Evolutionary conservation across 495 filamentous ascomycete genomes (phyloP), one percentile per base, ranked within the genome.

Genomic region (Tuber brumale): DNA sequence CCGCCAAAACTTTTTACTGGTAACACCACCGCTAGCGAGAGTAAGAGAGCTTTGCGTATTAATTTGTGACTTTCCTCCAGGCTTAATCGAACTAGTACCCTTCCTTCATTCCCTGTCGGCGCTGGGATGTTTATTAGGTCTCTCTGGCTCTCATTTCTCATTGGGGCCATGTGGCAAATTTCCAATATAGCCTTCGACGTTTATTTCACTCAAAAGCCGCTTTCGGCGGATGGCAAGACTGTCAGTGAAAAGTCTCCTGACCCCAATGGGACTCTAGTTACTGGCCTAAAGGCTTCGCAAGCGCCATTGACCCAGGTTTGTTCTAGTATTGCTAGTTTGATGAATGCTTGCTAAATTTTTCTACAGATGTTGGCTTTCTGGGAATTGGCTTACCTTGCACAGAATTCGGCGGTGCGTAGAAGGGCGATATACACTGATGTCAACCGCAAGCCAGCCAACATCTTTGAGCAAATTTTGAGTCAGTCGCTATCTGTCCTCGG

Each of bases 351-450:
- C 66, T 23, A 39, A 70, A 12, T 27, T 19, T 51, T 61, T 72
- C 39, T 76, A 83, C 85, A 93, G 85, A 85, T 89, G 6, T 95
- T 95, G 83, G 95, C 95, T 39, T 93, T 97, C 85, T 96, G 94
- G 92, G 95, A 99, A 83, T 86, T 98, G 31, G 87, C 88, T 43
- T 87, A 91, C 75, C 96, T 97, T 77, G 90, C 92, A 71, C 87
- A 91, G 72, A 88, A 89, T 45, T 93, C 89, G 76, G 85, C 89
- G 16, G 88, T 89, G 14, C 89, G 96, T 43, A 89, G 95, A 37
- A 92, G 91, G 82, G 87, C 89, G 31, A 93, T 99, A 73, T 97
- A 93, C 85, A 90, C 90, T 74, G 96, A 98, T 79, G 91, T 97
- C 72, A 93, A 97, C 75, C 93, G 95, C 76, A 88, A 89, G 44